Evolutionary conservation across 108 stramenopile species (phyloP), one percentile per base, ranked within the genome.

Genomic region (Mediolabrus comicus): DNA sequence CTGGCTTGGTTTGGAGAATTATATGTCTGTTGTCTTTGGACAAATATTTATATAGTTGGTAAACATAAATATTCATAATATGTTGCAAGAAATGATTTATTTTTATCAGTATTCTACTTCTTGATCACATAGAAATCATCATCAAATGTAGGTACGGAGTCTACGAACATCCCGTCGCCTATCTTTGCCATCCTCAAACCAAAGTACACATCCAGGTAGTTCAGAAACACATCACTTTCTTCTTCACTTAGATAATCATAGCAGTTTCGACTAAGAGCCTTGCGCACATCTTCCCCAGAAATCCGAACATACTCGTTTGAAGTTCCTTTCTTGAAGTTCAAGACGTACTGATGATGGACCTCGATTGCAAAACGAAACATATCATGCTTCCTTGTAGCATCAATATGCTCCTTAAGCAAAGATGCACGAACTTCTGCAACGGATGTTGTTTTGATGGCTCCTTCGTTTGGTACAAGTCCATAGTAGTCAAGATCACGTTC

Each of bases 401-500:
- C 16, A 3, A 31, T 6, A 2, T 33, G 22, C 3, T 2, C 12
- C 13, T 36, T 12, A 13, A n/a, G 9, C 29, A 65, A 31, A 22
- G 52, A 53, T 1, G 2, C 32, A 33, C n/a, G 4, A 1, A 43
- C 27, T 2, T 19, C 49, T 9, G 19, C 30, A 16, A 53, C 3
- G 22, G 65, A 32, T 8, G 52, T 43, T 0, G 52, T 19, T 8
- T 29, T 32, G 33, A 43, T 30, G 0, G 22, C 46, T 31, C 13
- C 65, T 52, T 65, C 46, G 13, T 26, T 12, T 3, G 52, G 2
- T 2, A n/a, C 13, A 25, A 65, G 11, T 2, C 65, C 65, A 14
- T 53, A 65, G 19, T 49, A 65, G 28, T 65, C 65, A 1, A 65
- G 51, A 2, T 65, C 65, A 19, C 65, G 65, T 1, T 53, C 49